phyloP scores from a whole-genome alignment of 495 filamentous ascomycete species.

The Penicillium chermesinum region DNA sequence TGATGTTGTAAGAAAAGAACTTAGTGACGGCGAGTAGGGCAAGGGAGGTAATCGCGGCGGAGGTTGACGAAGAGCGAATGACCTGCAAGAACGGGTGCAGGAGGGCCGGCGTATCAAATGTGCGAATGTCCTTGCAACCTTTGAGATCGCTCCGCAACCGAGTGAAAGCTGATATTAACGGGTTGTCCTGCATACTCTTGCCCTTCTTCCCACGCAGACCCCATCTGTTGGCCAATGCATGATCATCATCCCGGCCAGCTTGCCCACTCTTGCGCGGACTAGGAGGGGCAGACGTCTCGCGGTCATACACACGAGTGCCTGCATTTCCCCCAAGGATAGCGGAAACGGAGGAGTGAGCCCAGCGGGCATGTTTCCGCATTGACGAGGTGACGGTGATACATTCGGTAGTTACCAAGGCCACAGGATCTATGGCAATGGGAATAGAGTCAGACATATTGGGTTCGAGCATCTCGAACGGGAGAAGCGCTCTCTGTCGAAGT shows the following conservation, averaged over 20 bases:
- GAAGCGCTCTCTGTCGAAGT: constrained; percentile 21
- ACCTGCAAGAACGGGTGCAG: constrained; percentile 96
- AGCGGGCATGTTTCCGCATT: constrained; percentile 96
- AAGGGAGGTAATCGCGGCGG: constrained; percentile 90
- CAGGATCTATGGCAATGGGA: constrained; percentile 85
- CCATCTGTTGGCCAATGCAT: constrained; percentile 64
- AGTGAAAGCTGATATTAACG: constrained; percentile 91
- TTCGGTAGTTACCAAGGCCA: constrained; percentile 95
- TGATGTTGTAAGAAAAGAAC: constrained; percentile 92
- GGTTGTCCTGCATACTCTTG: constrained; percentile 97
- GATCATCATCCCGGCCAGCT: constrained; percentile 41
- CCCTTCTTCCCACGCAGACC: constrained; percentile 93
- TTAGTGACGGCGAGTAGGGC: constrained; percentile 95
- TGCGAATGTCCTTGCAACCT: constrained; percentile 86
- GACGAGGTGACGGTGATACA: constrained; percentile 97
- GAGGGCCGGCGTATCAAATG: constrained; percentile 83
- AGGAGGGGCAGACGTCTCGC: constrained; percentile 34
- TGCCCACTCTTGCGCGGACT: constrained; percentile 32
- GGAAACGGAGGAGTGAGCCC: constrained; percentile 93
- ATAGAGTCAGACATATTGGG: constrained; percentile 33
- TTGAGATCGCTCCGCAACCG: constrained; percentile 83
- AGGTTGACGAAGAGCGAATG: constrained; percentile 92
- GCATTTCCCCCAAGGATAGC: constrained; percentile 84
- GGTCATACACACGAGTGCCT: constrained; percentile 44
- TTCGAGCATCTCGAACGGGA: constrained; percentile 25